These are phyloP conservation scores for Didymella segeticola DNA, from an alignment of 2,329 filamentous ascomycete genomes.

Conservation along the genomic window DNA sequence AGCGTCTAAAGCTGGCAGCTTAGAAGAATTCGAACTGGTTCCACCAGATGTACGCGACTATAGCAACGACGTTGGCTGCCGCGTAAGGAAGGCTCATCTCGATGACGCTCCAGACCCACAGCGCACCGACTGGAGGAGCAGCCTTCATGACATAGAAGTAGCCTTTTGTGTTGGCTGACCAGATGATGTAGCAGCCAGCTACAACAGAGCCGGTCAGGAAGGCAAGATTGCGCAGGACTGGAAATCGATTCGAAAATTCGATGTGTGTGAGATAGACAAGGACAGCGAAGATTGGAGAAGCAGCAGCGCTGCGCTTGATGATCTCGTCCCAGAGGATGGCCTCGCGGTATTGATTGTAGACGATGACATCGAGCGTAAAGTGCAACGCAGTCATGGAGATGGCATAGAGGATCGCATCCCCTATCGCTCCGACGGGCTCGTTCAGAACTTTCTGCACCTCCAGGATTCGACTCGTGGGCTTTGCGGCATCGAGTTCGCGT, in stretches of 20 bases:
- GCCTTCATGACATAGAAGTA: slow-evolving; percentile 93
- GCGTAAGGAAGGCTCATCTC: slow-evolving; percentile 79
- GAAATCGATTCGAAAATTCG: slow-evolving; percentile 51
- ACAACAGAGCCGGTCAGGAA: slow-evolving; percentile 69
- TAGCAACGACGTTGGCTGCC: slow-evolving; percentile 60
- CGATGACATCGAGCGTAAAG: slow-evolving; percentile 78
- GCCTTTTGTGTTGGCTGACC: slow-evolving; percentile 77
- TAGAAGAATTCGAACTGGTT: slow-evolving; percentile 60
- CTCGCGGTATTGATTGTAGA: slow-evolving; percentile 79
- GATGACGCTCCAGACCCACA: slow-evolving; percentile 93
- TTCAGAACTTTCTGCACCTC: slow-evolving; percentile 44
- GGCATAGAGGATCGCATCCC: slow-evolving; percentile 57
- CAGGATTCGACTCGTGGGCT: slow-evolving; percentile 52
- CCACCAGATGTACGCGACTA: slow-evolving; percentile 61
- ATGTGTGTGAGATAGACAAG: slow-evolving; percentile 55
- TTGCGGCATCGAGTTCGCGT: slow-evolving; percentile 52
- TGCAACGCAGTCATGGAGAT: slow-evolving; percentile 73
- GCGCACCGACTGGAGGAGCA: slow-evolving; percentile 83
- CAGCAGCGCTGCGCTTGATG: slow-evolving; percentile 56
- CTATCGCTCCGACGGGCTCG: slow-evolving; percentile 55
- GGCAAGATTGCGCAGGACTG: slow-evolving; percentile 55
- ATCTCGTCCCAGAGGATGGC: slow-evolving; percentile 67
- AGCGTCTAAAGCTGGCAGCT: not conserved
- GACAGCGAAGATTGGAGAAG: slow-evolving; percentile 54
- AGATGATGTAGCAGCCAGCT: slow-evolving; percentile 79